These are phyloP conservation scores for Gynostemma pentaphyllum DNA, from an alignment of 306 rosid genomes.

Conservation along the genomic window DNA sequence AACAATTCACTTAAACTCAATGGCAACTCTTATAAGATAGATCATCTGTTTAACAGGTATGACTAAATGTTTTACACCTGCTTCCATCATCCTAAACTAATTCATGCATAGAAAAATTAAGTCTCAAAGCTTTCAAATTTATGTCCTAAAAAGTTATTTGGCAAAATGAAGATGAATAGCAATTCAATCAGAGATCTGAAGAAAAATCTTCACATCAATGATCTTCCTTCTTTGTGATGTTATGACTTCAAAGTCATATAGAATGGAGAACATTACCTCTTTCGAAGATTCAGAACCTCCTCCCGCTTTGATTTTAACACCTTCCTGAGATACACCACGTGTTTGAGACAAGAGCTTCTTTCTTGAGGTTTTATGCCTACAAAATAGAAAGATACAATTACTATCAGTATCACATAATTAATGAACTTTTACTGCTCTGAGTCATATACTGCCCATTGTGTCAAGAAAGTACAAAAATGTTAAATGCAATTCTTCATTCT, in stretches of 20 bases:
- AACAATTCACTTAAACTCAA: not conserved
- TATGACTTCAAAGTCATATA: not conserved
- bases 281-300: conserved; percentile 20
- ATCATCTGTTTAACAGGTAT: not conserved
- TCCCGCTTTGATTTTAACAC: conserved; percentile 10
- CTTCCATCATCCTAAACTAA: not conserved
- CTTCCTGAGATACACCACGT: conserved; percentile 9
- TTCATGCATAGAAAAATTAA: not conserved
- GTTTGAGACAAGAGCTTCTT: conserved; percentile 22
- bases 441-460: not conserved
- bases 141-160: not conserved
- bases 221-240: not conserved
- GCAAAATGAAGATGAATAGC: not conserved
- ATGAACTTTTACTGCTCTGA: not conserved
- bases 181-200: not conserved
- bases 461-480: not conserved
- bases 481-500: not conserved
- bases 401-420: not conserved
- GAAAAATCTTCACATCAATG: not conserved
- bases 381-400: conserved; percentile 17
- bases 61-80: not conserved
- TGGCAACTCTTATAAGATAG: not conserved
- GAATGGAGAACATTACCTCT: conserved; percentile 25
- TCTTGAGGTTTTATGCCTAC: conserved; percentile 28
- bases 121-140: not conserved